phyloP scores from a whole-genome alignment of 2,329 filamentous ascomycete species.

The Fusarium neocosmosporiellum region DNA sequence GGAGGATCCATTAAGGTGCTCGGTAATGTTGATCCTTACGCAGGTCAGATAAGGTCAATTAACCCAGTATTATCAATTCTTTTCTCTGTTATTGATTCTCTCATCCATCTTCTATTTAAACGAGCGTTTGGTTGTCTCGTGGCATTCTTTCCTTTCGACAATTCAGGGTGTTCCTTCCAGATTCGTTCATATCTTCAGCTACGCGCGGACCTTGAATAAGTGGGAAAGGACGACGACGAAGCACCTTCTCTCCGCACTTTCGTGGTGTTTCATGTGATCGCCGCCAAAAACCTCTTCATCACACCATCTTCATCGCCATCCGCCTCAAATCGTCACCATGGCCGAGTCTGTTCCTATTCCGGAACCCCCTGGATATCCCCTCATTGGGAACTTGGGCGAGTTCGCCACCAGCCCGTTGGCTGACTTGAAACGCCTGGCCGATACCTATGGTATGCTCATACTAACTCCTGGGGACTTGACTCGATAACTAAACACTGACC shows the following conservation, averaged over 20 bases:
- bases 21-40: not conserved
- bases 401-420: constrained; percentile 69
- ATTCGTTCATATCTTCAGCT: not conserved
- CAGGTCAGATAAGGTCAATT: not conserved
- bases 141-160: not conserved
- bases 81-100: not conserved
- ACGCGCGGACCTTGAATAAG: not conserved
- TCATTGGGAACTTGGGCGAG: constrained; percentile 74
- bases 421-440: constrained; percentile 67
- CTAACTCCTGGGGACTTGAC: not conserved
- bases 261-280: not conserved
- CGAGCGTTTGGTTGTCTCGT: not conserved
- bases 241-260: not conserved
- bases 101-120: not conserved
- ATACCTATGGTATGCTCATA: constrained; percentile 70
- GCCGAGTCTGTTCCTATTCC: constrained; percentile 64
- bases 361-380: constrained; percentile 70
- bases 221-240: not conserved
- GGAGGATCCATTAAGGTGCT: not conserved
- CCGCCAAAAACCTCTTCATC: not conserved
- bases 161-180: not conserved
- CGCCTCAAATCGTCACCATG: constrained; percentile 38
- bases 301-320: not conserved
- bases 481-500: not conserved
- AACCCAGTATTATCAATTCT: not conserved